phyloP scores from a whole-genome alignment of 2,329 filamentous ascomycete species.

The Colletotrichum eleusines region DNA sequence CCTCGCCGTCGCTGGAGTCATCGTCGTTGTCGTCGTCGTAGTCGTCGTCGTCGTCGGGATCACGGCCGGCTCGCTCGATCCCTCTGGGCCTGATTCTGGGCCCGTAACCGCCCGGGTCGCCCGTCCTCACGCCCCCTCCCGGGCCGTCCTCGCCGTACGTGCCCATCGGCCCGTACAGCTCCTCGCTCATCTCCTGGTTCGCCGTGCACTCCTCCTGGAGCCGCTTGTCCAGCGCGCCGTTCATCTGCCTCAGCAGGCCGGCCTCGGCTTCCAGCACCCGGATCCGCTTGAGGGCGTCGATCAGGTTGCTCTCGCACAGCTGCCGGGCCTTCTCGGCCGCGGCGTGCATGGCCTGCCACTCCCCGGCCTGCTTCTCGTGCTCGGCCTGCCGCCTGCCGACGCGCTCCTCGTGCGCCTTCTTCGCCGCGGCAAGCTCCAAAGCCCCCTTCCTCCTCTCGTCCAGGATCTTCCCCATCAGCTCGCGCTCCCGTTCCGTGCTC shows the following conservation, averaged over 20 bases:
- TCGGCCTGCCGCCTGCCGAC: background rate
- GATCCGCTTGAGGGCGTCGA: background rate
- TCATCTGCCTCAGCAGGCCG: background rate
- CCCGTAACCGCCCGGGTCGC: background rate
- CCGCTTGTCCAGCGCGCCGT: background rate
- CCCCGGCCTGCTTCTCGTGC: background rate
- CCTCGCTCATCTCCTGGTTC: background rate
- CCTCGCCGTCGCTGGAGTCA: background rate
- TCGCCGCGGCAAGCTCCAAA: background rate
- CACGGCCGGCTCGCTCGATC: background rate
- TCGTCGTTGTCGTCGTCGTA: background rate
- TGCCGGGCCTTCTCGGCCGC: background rate
- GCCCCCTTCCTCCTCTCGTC: background rate
- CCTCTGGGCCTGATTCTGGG: no score
- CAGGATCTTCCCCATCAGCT: background rate
- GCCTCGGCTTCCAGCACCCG: no score
- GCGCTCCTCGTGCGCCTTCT: background rate
- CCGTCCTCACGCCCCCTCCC: background rate
- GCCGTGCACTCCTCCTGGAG: background rate
- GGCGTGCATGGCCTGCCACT: background rate
- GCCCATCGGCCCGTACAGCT: background rate
- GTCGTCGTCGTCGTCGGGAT: background rate
- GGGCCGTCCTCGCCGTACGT: background rate
- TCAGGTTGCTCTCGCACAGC: background rate
- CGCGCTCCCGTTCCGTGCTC: background rate